phyloP scores from a whole-genome alignment of 1,284 basidiomycete genomes.

The Mrakiaceae sp. region DNA sequence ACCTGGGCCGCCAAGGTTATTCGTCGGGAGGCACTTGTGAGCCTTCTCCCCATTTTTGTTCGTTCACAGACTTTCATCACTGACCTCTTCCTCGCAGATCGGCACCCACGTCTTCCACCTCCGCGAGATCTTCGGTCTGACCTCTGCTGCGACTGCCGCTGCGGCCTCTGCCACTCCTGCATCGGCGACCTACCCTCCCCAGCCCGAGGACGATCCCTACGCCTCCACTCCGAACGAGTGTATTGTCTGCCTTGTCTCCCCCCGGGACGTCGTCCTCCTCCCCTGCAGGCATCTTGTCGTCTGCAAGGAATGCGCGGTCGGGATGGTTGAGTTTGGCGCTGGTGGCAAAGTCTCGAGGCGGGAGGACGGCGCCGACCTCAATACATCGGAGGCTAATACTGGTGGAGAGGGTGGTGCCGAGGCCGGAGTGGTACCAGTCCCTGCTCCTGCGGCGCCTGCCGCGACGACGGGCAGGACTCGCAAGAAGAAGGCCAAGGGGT shows the following conservation, averaged over 20 bases:
- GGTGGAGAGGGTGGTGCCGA: slow-evolving; percentile 19
- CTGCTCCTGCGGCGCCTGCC: slow-evolving; percentile 20
- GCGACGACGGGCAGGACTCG: slow-evolving; percentile 38
- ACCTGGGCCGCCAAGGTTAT: slow-evolving; percentile 77
- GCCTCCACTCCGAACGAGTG: slow-evolving; percentile 74
- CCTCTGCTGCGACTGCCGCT: slow-evolving; percentile 42
- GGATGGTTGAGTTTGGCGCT: slow-evolving; percentile 90
- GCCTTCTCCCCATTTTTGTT: neutral
- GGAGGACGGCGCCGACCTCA: slow-evolving; percentile 34
- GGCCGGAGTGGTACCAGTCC: slow-evolving; percentile 19
- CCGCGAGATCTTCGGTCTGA: slow-evolving; percentile 81
- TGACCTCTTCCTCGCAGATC: slow-evolving; percentile 39
- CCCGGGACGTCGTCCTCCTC: slow-evolving; percentile 75
- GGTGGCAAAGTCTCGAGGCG: slow-evolving; percentile 64
- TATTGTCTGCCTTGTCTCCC: slow-evolving; percentile 70
- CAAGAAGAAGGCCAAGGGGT: slow-evolving; percentile 83
- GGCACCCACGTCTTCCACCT: slow-evolving; percentile 80
- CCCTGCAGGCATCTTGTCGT: slow-evolving; percentile 84
- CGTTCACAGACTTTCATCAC: neutral
- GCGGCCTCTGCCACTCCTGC: slow-evolving; percentile 29
- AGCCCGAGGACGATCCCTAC: slow-evolving; percentile 38
- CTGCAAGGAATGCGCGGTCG: slow-evolving; percentile 79
- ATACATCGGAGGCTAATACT: slow-evolving; percentile 17
- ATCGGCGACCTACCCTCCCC: slow-evolving; percentile 40
- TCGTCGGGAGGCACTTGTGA: slow-evolving; percentile 62